Conservation (phyloP, 2,329 filamentous ascomycete genomes). For the Colletotrichum neosansevieriae region DNA sequence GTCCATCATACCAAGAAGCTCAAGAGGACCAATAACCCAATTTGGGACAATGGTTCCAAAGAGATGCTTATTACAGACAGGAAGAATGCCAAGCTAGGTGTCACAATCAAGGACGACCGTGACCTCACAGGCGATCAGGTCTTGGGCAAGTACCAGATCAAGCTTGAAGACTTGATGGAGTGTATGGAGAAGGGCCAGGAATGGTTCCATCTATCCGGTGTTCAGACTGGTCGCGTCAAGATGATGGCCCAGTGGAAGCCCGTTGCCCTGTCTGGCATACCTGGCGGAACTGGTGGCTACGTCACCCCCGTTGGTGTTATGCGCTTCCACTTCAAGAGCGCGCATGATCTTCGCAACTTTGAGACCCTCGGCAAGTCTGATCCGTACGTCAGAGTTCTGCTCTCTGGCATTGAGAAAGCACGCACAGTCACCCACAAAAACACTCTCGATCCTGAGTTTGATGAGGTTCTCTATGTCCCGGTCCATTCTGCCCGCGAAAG, state of each 20-base stretch:
- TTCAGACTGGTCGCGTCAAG: slow-evolving; percentile 87
- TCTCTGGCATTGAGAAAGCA: slow-evolving; percentile 91
- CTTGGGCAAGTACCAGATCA: slow-evolving; percentile 94
- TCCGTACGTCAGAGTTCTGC: slow-evolving; percentile 87
- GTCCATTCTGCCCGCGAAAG: slow-evolving; percentile 88
- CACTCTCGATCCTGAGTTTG: slow-evolving; percentile 94
- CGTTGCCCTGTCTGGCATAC: slow-evolving; percentile 83
- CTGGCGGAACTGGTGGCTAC: slow-evolving; percentile 86
- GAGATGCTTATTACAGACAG: slow-evolving; percentile 96
- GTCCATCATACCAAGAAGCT: slow-evolving; percentile 90
- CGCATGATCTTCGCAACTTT: slow-evolving; percentile 86
- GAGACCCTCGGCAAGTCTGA: slow-evolving; percentile 98
- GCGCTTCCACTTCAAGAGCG: slow-evolving; percentile 90
- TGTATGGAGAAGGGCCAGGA: slow-evolving; percentile 93
- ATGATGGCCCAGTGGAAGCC: slow-evolving; percentile 96
- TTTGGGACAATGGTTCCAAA: slow-evolving; percentile 93
- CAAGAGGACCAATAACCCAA: slow-evolving; percentile 97
- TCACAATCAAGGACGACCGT: slow-evolving; percentile 96
- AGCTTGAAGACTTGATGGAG: slow-evolving; percentile 91
- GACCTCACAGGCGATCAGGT: slow-evolving; percentile 86
- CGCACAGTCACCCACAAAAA: slow-evolving; percentile 97
- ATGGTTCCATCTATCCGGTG: slow-evolving; percentile 91
- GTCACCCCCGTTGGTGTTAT: slow-evolving; percentile 94
- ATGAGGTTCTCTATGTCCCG: slow-evolving; percentile 94
- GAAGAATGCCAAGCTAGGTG: slow-evolving; percentile 87